phyloP scores from a whole-genome alignment of 148 eudicot genomes.

The Cornus suecica region DNA sequence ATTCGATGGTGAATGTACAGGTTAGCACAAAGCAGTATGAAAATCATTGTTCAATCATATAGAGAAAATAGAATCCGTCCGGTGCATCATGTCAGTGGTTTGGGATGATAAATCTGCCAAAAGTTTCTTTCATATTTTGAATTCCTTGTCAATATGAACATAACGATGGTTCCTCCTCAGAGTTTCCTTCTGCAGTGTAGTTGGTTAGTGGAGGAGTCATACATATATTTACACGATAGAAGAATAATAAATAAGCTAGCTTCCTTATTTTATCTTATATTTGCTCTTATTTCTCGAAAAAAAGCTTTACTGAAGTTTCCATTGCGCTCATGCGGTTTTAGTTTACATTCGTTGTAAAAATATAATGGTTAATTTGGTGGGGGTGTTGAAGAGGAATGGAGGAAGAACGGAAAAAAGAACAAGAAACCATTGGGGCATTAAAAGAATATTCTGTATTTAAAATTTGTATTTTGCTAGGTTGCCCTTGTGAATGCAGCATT shows the following conservation, averaged over 20 bases:
- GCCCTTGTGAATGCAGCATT: too few relatives aligned
- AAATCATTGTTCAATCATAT: conserved; percentile 4
- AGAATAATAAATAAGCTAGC: conserved; percentile 8
- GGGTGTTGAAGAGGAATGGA: neutral
- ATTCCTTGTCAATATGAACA: conserved; percentile 27
- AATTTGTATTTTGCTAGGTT: neutral
- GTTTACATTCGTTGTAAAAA: too few relatives aligned
- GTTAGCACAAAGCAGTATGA: conserved; percentile 14
- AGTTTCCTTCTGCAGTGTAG: conserved; percentile 30
- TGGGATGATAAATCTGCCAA: conserved; percentile 25
- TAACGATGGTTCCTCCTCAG: conserved; percentile 15
- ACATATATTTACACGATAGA: conserved; percentile 15
- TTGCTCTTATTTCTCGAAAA: neutral
- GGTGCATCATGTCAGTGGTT: conserved; percentile 21
- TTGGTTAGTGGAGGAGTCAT: conserved; percentile 20
- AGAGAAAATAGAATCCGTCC: conserved; percentile 12
- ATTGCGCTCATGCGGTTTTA: neutral
- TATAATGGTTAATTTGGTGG: neutral
- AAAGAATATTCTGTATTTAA: neutral
- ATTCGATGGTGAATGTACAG: conserved; percentile 25
- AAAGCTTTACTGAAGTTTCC: neutral
- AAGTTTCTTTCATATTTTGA: conserved; percentile 26
- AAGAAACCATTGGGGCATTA: neutral
- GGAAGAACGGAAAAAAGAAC: neutral
- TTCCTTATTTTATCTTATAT: neutral